A percentile compares a stretch with the other conserved stretches of the same genome.
Conservation (phyloP, 2,329 filamentous ascomycete species). For the Daldinia eschscholtzii region DNA sequence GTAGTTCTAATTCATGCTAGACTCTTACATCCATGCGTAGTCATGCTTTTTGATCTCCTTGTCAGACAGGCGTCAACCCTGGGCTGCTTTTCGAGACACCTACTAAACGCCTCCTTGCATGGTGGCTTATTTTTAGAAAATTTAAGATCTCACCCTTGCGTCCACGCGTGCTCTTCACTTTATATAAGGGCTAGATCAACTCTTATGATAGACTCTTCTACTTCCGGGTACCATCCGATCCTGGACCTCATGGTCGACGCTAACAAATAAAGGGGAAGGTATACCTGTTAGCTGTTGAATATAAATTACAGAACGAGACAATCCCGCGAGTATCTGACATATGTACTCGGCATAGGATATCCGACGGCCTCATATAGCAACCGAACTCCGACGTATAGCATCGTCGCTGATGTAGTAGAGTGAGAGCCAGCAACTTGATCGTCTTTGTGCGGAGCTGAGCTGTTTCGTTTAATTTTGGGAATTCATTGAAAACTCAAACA, state of each 20-base stretch:
- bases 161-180: background rate
- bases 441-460: background rate
- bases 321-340: background rate
- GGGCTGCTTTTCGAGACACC: background rate
- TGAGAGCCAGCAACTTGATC: background rate
- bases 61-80: background rate
- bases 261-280: background rate
- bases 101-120: background rate
- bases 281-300: background rate
- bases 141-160: background rate
- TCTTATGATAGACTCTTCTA: background rate
- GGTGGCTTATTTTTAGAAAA: background rate
- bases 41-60: background rate
- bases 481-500: background rate
- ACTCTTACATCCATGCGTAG: background rate
- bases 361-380: background rate
- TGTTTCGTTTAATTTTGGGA: background rate
- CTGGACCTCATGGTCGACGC: background rate
- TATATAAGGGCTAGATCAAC: background rate
- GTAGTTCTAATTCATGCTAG: background rate
- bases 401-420: background rate
- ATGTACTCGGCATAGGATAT: background rate
- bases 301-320: background rate
- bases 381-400: background rate
- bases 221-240: background rate